A percentile compares a stretch with the other conserved stretches of the same genome.
phyloP scores from a whole-genome alignment of 345 rosid genomes.

The Aquilaria malaccensis region DNA sequence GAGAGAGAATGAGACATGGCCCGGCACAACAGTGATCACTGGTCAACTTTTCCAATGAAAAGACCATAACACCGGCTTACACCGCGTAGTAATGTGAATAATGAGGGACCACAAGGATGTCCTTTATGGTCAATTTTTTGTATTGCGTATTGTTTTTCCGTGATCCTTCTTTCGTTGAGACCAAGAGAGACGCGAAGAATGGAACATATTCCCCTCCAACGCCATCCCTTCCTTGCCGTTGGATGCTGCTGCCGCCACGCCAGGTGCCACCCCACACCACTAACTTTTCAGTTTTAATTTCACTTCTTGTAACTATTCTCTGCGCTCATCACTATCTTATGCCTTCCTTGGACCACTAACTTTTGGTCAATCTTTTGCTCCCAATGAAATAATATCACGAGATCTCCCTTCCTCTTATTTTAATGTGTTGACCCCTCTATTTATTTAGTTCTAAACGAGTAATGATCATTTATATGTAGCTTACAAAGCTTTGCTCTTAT shows the following conservation, averaged over 20 bases:
- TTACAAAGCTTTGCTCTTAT: too few relatives aligned
- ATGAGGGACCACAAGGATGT: constrained; percentile 4
- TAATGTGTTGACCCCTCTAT: too few relatives aligned
- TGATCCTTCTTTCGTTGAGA: constrained; percentile 17
- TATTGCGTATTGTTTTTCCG: background rate
- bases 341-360: too few relatives aligned
- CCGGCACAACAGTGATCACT: constrained; percentile 6
- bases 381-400: too few relatives aligned
- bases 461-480: too few relatives aligned
- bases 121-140: constrained; percentile 12
- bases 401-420: too few relatives aligned
- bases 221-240: constrained; percentile 11
- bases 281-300: constrained; percentile 1
- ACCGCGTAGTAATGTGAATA: background rate
- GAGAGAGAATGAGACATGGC: constrained; percentile 17
- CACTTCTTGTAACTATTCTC: background rate
- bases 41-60: background rate
- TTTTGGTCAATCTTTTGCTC: too few relatives aligned
- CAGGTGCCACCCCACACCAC: background rate
- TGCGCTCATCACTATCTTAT: too few relatives aligned
- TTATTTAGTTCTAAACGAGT: too few relatives aligned
- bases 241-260: background rate
- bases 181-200: constrained; percentile 20
- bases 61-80: constrained; percentile 15
- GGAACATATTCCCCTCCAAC: constrained; percentile 17